Evolutionary conservation across 441 rosid genomes (phyloP), one percentile per base, ranked within the genome.

Genomic region (Erodium texanum): DNA sequence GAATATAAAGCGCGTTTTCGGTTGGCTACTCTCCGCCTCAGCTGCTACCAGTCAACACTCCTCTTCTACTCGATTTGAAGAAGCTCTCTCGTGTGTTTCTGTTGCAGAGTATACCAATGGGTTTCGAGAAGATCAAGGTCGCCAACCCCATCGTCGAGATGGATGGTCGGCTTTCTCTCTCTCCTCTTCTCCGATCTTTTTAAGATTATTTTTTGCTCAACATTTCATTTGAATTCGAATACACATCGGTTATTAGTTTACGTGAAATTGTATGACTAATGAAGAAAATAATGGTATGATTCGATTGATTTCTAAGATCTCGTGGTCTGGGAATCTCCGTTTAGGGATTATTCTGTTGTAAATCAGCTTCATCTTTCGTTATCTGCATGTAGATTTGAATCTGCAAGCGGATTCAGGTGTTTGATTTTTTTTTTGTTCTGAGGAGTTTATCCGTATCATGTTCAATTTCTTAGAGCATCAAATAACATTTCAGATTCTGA

Each of bases 91-190:
- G 19, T 0, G 36, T 32, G 36, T 32, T 50, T 14, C 0, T 7
- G 18, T 4, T 5, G 7, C 19, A 50, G n/a, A 54, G 19, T 19
- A 5, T 6, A 5, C 10, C 54, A 65, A 87, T 85, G 93, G 93
- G 81, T 48, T 83, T 81, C 64, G 81, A 80, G 75, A 90, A 86
- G 94, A 90, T 90, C 90, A 86, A 86, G 83, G 96, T 85, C 41
- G 81, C 85, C 66, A 87, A 84, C 67, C 92, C 90, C 83, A 83
- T 87, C 81, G 93, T 91, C 3, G 96, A 90, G 83, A 90, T 90
- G 96, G 96, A 90, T 64, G 96, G 96, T 90, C 66, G 81, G 90
- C 72, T 71, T 50, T 66, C 70, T 68, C 68, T 72, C 73, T 11
- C 54, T 50, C 14, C 54, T 50, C 14, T 15, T 14, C 20, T 15